These are phyloP conservation scores for Lasiosphaeriaceae sp. DNA, from an alignment of 495 filamentous ascomycete species.

Conservation along the genomic window DNA sequence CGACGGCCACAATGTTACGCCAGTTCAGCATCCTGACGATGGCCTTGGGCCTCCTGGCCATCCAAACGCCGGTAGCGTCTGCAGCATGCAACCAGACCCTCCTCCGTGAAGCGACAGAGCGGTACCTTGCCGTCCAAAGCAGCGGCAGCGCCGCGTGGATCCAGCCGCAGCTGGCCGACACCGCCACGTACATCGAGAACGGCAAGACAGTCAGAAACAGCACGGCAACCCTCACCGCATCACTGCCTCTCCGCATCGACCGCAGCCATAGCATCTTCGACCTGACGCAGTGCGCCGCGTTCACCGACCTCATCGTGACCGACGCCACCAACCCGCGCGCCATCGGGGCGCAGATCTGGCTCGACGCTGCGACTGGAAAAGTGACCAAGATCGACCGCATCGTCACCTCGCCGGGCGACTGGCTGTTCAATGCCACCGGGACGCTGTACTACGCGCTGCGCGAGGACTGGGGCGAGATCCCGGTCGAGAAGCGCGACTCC, in stretches of 20 bases:
- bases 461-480: conserved; percentile 27
- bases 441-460: conserved; percentile 19
- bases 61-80: not conserved
- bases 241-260: conserved; percentile 24
- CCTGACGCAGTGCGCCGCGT: conserved; percentile 16
- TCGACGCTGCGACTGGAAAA: conserved; percentile 2
- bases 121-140: conserved; percentile 37
- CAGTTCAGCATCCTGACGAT: not conserved
- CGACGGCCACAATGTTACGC: not conserved
- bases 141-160: conserved; percentile 23
- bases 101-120: not conserved
- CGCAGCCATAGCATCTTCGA: conserved; percentile 21
- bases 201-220: not conserved
- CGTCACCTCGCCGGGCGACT: conserved; percentile 21
- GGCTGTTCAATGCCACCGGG: conserved; percentile 27
- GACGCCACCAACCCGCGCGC: conserved; percentile 12
- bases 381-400: conserved; percentile 21
- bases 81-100: conserved; percentile 5
- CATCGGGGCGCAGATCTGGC: conserved; percentile 21
- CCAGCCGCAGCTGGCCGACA: conserved; percentile 11
- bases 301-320: conserved; percentile 19
- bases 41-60: not conserved
- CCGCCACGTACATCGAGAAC: conserved; percentile 20
- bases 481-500: conserved; percentile 15
- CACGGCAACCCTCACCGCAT: conserved; percentile 17